Evolutionary conservation across 495 filamentous ascomycete species (phyloP).

Genomic region (Aspergillus incahuasiensis): DNA sequence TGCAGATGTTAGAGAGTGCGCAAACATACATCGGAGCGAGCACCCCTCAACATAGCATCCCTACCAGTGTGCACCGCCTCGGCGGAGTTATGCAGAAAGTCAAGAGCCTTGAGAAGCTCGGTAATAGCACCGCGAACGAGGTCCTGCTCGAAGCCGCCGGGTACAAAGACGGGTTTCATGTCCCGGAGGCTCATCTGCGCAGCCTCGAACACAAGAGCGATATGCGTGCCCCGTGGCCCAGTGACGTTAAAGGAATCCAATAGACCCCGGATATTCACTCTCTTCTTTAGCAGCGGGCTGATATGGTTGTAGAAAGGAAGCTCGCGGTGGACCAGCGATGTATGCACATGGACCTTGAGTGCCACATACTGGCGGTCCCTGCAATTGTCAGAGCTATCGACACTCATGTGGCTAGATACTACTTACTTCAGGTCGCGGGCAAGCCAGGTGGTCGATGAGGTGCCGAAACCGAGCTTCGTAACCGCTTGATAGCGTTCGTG

Average conservation of each 20-base stretch:
- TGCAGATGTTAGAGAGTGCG: constrained; percentile 8
- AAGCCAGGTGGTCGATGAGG: constrained; percentile 48
- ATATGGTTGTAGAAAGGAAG: constrained; percentile 34
- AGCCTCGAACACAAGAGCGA: constrained; percentile 40
- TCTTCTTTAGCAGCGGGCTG: constrained; percentile 14
- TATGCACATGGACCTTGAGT: constrained; percentile 34
- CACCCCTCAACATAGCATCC: too few species aligned
- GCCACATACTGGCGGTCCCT: constrained; percentile 35
- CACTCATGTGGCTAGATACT: background rate
- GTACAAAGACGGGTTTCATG: constrained; percentile 14
- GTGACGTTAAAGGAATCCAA: constrained; percentile 35
- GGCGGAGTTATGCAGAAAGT: constrained; percentile 39
- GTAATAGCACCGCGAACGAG: constrained; percentile 17
- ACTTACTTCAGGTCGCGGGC: constrained; percentile 41
- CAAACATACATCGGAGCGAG: background rate
- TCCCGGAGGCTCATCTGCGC: constrained; percentile 32
- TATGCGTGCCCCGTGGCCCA: constrained; percentile 41
- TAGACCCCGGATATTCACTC: constrained; percentile 23
- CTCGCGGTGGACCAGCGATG: constrained; percentile 28
- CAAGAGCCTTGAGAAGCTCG: constrained; percentile 28
- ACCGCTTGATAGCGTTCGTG: constrained; percentile 45
- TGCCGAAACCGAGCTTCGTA: constrained; percentile 51
- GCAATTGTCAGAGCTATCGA: background rate
- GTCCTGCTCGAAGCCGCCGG: constrained; percentile 18
- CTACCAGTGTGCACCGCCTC: constrained; percentile 44